Evolutionary conservation across 345 rosid species (phyloP).

Genomic region (Bruguiera parviflora): DNA sequence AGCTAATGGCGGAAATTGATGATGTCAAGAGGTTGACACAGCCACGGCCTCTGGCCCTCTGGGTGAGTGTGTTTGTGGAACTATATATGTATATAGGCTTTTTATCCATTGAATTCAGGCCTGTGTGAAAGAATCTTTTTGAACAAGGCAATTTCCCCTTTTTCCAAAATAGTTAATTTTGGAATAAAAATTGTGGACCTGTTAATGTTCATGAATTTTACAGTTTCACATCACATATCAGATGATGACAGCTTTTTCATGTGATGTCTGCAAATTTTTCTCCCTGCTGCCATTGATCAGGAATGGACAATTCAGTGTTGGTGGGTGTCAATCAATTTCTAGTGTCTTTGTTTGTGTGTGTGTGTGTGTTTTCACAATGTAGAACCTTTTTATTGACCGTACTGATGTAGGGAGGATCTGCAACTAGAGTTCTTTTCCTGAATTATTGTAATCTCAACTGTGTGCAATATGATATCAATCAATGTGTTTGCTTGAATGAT

Average conservation of each 20-base stretch:
- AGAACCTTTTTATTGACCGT: too few species aligned
- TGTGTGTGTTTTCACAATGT: too few species aligned
- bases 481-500: too few species aligned
- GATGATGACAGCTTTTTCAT: constrained; percentile 10
- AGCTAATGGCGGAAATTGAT: not conserved
- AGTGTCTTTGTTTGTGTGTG: too few species aligned
- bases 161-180: not conserved
- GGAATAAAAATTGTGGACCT: not conserved
- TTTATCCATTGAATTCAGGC: not conserved
- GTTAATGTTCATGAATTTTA: not conserved
- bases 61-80: too few species aligned
- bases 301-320: too few species aligned
- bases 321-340: too few species aligned
- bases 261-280: not conserved
- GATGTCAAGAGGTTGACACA: not conserved
- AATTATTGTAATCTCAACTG: too few species aligned
- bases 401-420: too few species aligned
- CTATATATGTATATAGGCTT: too few species aligned
- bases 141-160: not conserved
- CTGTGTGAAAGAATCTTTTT: not conserved
- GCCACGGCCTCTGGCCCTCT: not conserved
- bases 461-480: too few species aligned
- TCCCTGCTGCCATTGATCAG: not conserved
- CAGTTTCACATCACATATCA: constrained; percentile 1
- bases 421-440: too few species aligned